Conservation (phyloP, 345 rosid genomes). For the Citrus hindsii region DNA sequence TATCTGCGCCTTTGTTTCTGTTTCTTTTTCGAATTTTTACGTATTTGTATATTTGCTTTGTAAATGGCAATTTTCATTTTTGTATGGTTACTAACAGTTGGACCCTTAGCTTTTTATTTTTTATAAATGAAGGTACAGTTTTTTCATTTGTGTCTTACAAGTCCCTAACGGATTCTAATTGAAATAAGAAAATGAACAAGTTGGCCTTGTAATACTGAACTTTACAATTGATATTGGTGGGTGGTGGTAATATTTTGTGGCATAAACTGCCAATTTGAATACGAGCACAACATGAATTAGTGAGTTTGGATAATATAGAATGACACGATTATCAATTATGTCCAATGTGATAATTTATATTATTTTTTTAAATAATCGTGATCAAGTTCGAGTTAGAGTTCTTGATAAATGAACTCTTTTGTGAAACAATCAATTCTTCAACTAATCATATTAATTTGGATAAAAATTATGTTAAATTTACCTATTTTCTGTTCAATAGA, state of each 20-base stretch:
- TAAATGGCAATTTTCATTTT: too few species aligned
- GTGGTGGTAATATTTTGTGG: background rate
- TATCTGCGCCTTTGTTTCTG: conserved; percentile 26
- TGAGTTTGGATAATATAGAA: background rate
- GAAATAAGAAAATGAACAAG: background rate
- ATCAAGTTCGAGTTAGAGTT: too few species aligned
- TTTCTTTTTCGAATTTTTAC: background rate
- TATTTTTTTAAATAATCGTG: too few species aligned
- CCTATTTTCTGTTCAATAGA: too few species aligned
- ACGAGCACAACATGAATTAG: background rate
- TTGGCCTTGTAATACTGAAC: background rate
- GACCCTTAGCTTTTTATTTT: background rate
- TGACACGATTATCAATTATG: too few species aligned
- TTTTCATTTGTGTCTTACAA: background rate
- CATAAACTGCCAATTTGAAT: too few species aligned
- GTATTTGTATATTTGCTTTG: too few species aligned
- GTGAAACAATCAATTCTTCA: too few species aligned
- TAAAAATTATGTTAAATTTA: too few species aligned
- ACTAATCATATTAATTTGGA: background rate
- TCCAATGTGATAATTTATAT: too few species aligned
- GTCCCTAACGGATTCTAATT: background rate
- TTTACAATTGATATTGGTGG: too few species aligned
- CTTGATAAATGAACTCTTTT: background rate
- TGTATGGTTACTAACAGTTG: too few species aligned
- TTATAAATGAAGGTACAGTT: background rate